Base-by-base conservation (phyloP, 1,284 basidiomycete species). In the Sporisorium exsertum region DNA sequence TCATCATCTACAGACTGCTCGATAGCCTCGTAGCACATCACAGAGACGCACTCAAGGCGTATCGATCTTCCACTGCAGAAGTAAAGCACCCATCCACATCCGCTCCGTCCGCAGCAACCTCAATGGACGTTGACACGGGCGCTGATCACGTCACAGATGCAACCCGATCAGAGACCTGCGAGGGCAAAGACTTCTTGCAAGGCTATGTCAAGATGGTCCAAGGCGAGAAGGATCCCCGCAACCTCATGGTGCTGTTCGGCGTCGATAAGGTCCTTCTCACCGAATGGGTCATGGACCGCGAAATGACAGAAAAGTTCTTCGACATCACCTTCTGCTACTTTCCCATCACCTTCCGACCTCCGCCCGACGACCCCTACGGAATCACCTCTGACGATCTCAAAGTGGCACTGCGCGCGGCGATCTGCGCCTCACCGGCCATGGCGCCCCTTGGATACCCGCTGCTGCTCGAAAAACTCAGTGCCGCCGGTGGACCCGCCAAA, bases 261-360 rank as follows among this genome's bases (percentile, higher is more conserved):
- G 93, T 99, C 65, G 92, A 91, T 65, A 89, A 91, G 22, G 92
- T 95, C 3, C 89, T 99, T 27, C 86, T 96, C 8, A 90, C 94
- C 40, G 94, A 97, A 78, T 98, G 98, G 81, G 91, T 96, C 71
- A 71, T 83, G 90, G 94, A 63, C 86, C 89, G 47, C 86, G 89
- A 47, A 88, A 90, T 80, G 64, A 94, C 97, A 9, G 82, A 80
- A 59, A 90, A 92, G 64, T 88, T 99, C 66, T 99, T 97, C 87
- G 94, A 99, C 83, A 91, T 98, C 81, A 93, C 92, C 0, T 99
- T 95, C 86, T 99, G 97, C 86, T 99, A 99, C 87, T 99, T 98
- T 87, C 97, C 97, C 1, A 99, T 99, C 77, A 94, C 94, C 0
- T 99, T 97, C 88, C 90, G 93, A 58, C 94, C 95, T 13, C 94